A percentile compares a stretch with the other conserved stretches of the same genome.
These are phyloP conservation scores for Ceratocystis eucalypticola DNA, from an alignment of 2,329 filamentous ascomycete species.

Conservation along the genomic window DNA sequence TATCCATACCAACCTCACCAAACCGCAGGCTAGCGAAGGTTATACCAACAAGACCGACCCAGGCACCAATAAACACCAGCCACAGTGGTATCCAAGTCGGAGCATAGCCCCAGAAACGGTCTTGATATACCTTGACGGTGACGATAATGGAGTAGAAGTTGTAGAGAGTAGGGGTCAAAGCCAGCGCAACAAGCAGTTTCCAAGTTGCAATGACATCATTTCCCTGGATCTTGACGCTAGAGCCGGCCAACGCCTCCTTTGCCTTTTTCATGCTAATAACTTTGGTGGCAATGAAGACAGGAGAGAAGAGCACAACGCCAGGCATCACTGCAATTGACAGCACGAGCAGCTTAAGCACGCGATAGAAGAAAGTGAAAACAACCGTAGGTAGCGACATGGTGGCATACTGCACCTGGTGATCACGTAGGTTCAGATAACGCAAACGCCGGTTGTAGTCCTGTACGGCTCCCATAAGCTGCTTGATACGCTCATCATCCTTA, in stretches of 20 bases:
- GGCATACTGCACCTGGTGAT: slow-evolving; percentile 89
- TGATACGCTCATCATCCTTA: slow-evolving; percentile 78
- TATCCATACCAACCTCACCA: slow-evolving; percentile 97
- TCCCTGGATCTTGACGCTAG: slow-evolving; percentile 76
- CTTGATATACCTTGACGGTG: slow-evolving; percentile 64
- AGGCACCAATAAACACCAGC: slow-evolving; percentile 58
- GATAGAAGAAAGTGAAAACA: slow-evolving; percentile 63
- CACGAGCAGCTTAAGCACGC: slow-evolving; percentile 61
- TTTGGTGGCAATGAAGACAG: slow-evolving; percentile 75
- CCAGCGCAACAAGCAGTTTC: slow-evolving; percentile 82
- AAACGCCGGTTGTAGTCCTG: slow-evolving; percentile 78
- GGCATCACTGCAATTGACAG: slow-evolving; percentile 73
- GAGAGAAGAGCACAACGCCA: slow-evolving; percentile 73
- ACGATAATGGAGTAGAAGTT: slow-evolving; percentile 65
- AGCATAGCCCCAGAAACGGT: slow-evolving; percentile 69
- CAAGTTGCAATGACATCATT: slow-evolving; percentile 86
- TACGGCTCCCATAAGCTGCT: slow-evolving; percentile 60
- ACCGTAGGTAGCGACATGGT: slow-evolving; percentile 68
- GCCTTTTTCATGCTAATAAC: slow-evolving; percentile 71
- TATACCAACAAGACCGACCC: slow-evolving; percentile 70
- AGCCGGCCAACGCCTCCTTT: slow-evolving; percentile 68
- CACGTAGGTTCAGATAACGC: slow-evolving; percentile 71
- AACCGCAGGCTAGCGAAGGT: slow-evolving; percentile 90
- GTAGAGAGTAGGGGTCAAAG: slow-evolving; percentile 69
- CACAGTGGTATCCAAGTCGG: slow-evolving; percentile 71